Percentiles rank a stretch among this genome's conserved stretches.
These are phyloP conservation scores for Colletotrichum filicis DNA, from an alignment of 2,329 filamentous ascomycete genomes.

Conservation along the genomic window DNA sequence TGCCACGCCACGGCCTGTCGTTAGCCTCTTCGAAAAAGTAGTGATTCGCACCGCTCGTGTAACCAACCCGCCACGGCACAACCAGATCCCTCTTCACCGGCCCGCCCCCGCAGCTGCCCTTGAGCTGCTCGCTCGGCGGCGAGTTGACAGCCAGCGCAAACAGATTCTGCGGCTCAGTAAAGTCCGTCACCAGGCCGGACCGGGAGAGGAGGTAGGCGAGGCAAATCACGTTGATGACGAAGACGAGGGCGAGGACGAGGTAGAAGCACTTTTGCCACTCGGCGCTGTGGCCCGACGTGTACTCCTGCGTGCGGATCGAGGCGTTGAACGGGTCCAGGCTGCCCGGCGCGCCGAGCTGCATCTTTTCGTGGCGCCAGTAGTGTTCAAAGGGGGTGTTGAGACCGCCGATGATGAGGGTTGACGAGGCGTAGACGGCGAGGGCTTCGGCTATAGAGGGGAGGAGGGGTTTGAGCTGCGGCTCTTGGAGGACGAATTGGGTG, in stretches of 20 bases:
- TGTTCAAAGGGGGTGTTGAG: conserved; percentile 70
- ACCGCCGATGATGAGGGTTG: conserved; percentile 71
- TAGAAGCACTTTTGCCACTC: conserved; percentile 76
- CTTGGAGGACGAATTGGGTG: conserved; percentile 61
- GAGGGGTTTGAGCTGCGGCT: conserved; percentile 54
- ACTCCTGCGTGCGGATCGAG: conserved; percentile 72
- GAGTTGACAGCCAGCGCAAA: conserved; percentile 77
- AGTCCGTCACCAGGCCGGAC: conserved; percentile 77
- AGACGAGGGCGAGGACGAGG: conserved; percentile 71
- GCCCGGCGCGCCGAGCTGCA: conserved; percentile 55
- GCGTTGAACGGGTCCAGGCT: conserved; percentile 70
- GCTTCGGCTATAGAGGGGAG: conserved; percentile 80
- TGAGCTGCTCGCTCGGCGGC: conserved; percentile 49
- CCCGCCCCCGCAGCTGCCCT: conserved; percentile 51
- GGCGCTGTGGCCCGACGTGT: conserved; percentile 72
- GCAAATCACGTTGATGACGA: conserved; percentile 74
- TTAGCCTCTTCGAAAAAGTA: conserved; percentile 55
- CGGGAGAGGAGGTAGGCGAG: conserved; percentile 68
- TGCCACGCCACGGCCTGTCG: conserved; percentile 40
- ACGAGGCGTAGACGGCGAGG: conserved; percentile 75
- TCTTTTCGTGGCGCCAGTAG: conserved; percentile 58
- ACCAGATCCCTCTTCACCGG: conserved; percentile 48
- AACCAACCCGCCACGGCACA: conserved; percentile 55
- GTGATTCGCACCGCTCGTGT: conserved; percentile 50
- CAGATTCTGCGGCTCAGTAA: conserved; percentile 80